phyloP scores from a whole-genome alignment of 306 rosid genomes.

The Cicer arietinum region DNA sequence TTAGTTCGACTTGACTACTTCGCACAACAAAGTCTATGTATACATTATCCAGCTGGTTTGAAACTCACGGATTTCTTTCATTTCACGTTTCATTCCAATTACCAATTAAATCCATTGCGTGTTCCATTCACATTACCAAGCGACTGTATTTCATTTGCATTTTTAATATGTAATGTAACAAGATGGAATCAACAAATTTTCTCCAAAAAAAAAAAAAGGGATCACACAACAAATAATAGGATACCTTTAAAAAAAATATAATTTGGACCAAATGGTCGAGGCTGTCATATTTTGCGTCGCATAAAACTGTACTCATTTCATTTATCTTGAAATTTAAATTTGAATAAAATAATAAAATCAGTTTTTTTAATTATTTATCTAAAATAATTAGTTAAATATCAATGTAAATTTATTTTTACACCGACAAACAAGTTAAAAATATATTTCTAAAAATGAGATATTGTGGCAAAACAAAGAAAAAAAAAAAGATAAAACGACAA shows the following conservation, averaged over 20 bases:
- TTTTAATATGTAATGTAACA: background rate
- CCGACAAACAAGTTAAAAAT: no score
- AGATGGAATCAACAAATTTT: background rate
- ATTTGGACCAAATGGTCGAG: background rate
- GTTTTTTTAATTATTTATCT: no score
- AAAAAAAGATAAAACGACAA: no score
- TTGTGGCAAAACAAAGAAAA: no score
- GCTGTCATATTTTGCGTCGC: conserved; percentile 18
- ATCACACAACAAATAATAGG: background rate
- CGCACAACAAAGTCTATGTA: background rate
- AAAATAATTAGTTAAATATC: no score
- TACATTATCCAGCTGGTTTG: conserved; percentile 26
- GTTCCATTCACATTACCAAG: conserved; percentile 17
- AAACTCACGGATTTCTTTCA: conserved; percentile 22
- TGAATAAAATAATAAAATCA: no score
- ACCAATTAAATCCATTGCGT: conserved; percentile 26
- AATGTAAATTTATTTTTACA: no score
- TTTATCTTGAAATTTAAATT: no score
- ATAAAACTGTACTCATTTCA: background rate
- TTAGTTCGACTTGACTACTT: conserved; percentile 19
- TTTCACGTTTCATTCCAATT: conserved; percentile 14
- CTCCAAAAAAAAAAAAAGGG: no score
- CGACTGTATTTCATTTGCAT: background rate
- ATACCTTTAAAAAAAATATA: background rate
- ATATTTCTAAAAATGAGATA: no score